Base-by-base conservation (phyloP, 495 filamentous ascomycete species). In the Glutinoglossum americanum region DNA sequence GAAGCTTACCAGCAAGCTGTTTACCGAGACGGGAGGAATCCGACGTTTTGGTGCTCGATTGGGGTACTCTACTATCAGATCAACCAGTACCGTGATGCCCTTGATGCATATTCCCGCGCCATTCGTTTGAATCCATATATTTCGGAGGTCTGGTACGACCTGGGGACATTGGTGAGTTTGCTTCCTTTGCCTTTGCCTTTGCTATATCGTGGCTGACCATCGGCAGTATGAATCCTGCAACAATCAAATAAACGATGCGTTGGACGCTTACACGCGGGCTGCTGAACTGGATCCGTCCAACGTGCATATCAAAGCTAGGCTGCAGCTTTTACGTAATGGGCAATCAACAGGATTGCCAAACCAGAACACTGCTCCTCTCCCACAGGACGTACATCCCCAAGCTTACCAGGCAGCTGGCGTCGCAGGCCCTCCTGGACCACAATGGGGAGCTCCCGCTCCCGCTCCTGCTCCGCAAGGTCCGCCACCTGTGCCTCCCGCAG, bases 1-100 rank as follows among this genome's bases (percentile, higher is more conserved):
- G 92, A 98, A 69, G 93, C 92, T 11, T 99, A 99, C 65, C 92
- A 99, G 66, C 92, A 99, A 71, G 92, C 92, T 3, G 92, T 99
- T 51, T 99, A 99, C 66, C 87, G 92, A 56, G 92, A 99, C 66
- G 93, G 93, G 25, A 82, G 92, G 63, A 99, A 99, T 63, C 93
- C 92, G 27, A 99, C 92, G 13, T 99, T 99, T 74, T 99, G 92
- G 92, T 97, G 93, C 73, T 99, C 92, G 25, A 99, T 99, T 67
- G 92, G 92, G 66, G 92, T 99, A 19, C 79, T 99, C 39, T 99
- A 99, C 67, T 99, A 97, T 72, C 92, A 99, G 71, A 99, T 99
- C 73, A 99, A 99, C 68, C 92, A 99, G 74, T 99, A 99, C 69
- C 82, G 92, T 54, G 92, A 99, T 74, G 92, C 92, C 19, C 79